Base-by-base conservation (phyloP, 352 stramenopile genomes). In the Globisporangium acanthophoron region DNA sequence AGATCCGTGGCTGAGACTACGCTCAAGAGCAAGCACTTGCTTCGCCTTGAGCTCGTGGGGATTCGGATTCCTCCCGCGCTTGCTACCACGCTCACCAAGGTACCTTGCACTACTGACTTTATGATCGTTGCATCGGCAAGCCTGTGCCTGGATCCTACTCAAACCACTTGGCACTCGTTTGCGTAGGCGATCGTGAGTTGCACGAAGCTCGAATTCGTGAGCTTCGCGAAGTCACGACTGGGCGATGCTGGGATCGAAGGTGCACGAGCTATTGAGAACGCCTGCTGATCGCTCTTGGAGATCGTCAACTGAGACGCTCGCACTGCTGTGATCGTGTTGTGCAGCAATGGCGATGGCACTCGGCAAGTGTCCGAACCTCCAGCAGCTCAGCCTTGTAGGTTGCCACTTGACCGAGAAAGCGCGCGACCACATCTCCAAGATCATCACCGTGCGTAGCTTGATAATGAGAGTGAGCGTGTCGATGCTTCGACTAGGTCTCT, bases 391-490 rank as follows among this genome's bases (percentile, higher is more conserved):
- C 16, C 61, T 88, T 31, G 61, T 72, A 5, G 58, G 61, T 6
- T 88, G 78, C 50, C 57, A 59, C 5, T 59, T 88, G n/a, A 86
- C 78, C 0, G 56, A 82, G 24, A 76, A 80, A 12, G 61, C 74
- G n/a, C 77, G 64, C 53, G 61, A 72, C 12, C 69, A 80, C 52
- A 59, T 86, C n/a, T 52, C 70, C 7, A 88, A 88, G 64, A 80
- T 88, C 51, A 76, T 86, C n/a, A 65, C 74, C 0, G 76, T 85
- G 47, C 29, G 47, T 51, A 16, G 11, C 3, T 12, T 15, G 8
- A 15, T 15, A 13, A 12, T 41, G 37, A 40, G 35, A 15, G 35
- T 16, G 35, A 40, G 35, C 8, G 12, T 40, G 11, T 3, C 3
- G 3, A 8, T 31, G 47, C 29, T 20, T 51, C 21, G 11, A 8